phyloP scores from a whole-genome alignment of 2,329 filamentous ascomycete species.

The Podosphaera leucotricha region DNA sequence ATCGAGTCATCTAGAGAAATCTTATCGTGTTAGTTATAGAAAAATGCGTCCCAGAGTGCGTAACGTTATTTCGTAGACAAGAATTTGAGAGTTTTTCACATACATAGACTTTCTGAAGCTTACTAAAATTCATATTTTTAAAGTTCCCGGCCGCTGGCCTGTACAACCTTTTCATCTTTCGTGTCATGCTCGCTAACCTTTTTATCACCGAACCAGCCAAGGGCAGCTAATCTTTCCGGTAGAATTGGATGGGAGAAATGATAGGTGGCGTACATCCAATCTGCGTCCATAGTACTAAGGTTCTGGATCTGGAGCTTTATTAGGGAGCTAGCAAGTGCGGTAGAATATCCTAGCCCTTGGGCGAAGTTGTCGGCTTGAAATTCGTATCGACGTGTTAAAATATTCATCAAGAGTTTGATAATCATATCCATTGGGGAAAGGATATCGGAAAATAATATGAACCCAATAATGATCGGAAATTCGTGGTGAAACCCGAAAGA shows the following conservation, averaged over 20 bases:
- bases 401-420: constrained; percentile 87
- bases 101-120: background rate
- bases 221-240: constrained; percentile 72
- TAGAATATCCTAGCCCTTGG: constrained; percentile 56
- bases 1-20: no score
- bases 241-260: constrained; percentile 96
- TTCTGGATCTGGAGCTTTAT: constrained; percentile 98
- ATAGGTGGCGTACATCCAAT: constrained; percentile 96
- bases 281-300: constrained; percentile 92
- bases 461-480: constrained; percentile 85
- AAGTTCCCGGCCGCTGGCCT: constrained; percentile 54
- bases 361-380: constrained; percentile 92
- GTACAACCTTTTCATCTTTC: constrained; percentile 33
- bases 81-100: no score
- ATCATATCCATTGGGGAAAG: constrained; percentile 83
- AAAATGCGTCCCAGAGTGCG: constrained; percentile 12
- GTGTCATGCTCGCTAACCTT: constrained; percentile 21
- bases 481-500: constrained; percentile 72
- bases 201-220: constrained; percentile 58
- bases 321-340: constrained; percentile 63
- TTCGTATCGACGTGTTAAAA: constrained; percentile 82
- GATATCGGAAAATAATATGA: constrained; percentile 94
- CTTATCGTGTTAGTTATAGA: constrained; percentile 36
- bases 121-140: constrained; percentile 19
- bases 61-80: no score